phyloP scores from a whole-genome alignment of 352 stramenopile genomes.

The Globisporangium cylindrosporum region DNA sequence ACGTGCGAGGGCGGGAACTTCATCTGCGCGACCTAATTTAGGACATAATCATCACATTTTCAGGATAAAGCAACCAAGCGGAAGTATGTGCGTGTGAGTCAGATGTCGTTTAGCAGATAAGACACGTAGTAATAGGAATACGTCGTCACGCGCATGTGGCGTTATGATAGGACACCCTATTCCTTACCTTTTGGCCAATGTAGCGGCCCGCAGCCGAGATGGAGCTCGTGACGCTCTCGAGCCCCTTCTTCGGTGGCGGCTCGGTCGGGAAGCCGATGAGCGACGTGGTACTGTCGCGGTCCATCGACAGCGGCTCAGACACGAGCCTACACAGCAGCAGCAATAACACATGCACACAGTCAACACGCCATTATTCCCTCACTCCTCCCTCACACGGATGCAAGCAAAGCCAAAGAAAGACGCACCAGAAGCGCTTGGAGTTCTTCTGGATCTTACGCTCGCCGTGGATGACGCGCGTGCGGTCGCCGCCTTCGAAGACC shows the following conservation, averaged over 20 bases:
- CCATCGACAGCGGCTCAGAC: constrained; percentile 81
- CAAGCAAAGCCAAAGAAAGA: neutral
- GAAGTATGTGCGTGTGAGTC: neutral
- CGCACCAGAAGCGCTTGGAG: constrained; percentile 65
- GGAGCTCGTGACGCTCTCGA: constrained; percentile 63
- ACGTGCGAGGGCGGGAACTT: constrained; percentile 72
- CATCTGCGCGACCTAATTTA: constrained; percentile 55
- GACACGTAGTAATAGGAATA: neutral
- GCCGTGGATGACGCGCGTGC: constrained; percentile 80
- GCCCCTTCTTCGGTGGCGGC: constrained; percentile 28
- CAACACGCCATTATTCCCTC: neutral
- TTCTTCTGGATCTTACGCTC: constrained; percentile 88
- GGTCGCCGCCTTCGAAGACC: constrained; percentile 74
- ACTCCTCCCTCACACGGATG: neutral
- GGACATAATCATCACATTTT: neutral
- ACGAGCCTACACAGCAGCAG: constrained; percentile 47
- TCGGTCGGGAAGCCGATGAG: constrained; percentile 61
- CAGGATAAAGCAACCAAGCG: neutral
- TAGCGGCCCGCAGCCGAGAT: constrained; percentile 72
- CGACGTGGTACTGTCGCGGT: constrained; percentile 76
- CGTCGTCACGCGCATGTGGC: neutral
- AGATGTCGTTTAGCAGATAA: neutral
- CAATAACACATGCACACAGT: neutral
- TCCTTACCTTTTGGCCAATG: constrained; percentile 63
- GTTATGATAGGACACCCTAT: neutral